Base-by-base conservation (phyloP, 257 asterid species). In the Oldenlandia corymbosa region DNA sequence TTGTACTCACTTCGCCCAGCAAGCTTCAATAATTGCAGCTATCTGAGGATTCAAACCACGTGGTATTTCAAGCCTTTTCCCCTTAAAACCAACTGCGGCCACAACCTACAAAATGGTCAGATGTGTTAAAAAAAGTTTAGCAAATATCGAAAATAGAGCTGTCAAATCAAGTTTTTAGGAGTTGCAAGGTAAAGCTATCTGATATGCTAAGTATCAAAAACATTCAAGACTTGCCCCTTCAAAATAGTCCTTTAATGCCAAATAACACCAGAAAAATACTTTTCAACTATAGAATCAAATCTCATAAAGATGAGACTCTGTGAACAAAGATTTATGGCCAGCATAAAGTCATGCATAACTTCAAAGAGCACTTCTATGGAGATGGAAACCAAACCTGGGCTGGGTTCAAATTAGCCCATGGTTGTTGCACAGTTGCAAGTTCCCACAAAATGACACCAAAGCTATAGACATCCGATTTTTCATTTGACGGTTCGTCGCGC, bases 371-470 rank as follows among this genome's bases (percentile, higher is more conserved):
- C 14, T 45, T 28, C 48, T 13, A 24, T n/a, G 64, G 63, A 53
- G 46, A 72, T 67, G 54, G 10, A 55, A 71, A 65, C 34, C 87
- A 67, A 83, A 92, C 98, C 98, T 92, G 97, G 24, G 97, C 90
- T 16, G 95, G 83, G 72, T 83, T 92, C 71, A 92, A 79, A 75
- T 80, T 81, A 67, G 83, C 80, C 98, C 98, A 92, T 21, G 98
- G 98, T 69, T 78, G 95, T 71, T 83, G 95, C 69, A 92, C 50
- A 1, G 98, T 92, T 6, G 84, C 84, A 72, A 92, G 80, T 86
- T 92, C 98, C 98, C 98, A 92, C 62, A 92, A 81, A 70, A 92
- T 89, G 62, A 92, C 89, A 55, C 98, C 98, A 74, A 92, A 92
- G 76, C 98, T 92, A 77, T 87, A 92, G 11, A 92, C 83, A 60